These are phyloP conservation scores for Neospermospora avenae DNA, from an alignment of 2,329 filamentous ascomycete species.

Conservation along the genomic window DNA sequence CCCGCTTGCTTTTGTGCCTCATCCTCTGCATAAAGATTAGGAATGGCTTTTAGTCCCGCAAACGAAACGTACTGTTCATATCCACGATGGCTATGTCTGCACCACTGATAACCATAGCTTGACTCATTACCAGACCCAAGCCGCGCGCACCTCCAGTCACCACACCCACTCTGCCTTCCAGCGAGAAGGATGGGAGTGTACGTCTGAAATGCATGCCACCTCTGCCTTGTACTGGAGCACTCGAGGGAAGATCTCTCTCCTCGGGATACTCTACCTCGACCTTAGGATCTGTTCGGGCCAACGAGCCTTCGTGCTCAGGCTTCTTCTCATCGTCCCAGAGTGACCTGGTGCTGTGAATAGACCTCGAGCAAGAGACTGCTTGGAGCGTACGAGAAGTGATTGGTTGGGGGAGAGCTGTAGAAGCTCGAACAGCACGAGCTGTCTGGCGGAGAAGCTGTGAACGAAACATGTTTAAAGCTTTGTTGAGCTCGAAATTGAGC, in stretches of 20 bases:
- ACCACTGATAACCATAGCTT: conserved; percentile 84
- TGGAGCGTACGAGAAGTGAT: conserved; percentile 18
- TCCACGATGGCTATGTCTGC: conserved; percentile 90
- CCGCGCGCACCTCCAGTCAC: conserved; percentile 91
- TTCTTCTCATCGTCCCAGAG: conserved; percentile 26
- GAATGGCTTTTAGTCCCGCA: background rate
- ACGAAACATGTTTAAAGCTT: conserved; percentile 29
- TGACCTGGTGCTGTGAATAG: conserved; percentile 23
- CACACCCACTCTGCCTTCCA: conserved; percentile 78
- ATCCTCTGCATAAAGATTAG: conserved; percentile 55
- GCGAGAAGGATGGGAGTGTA: conserved; percentile 80
- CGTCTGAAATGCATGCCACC: conserved; percentile 81
- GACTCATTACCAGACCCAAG: conserved; percentile 86
- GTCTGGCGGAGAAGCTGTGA: conserved; percentile 30
- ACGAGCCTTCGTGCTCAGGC: conserved; percentile 38
- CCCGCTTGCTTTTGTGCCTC: conserved; percentile 77
- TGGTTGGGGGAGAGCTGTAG: conserved; percentile 18
- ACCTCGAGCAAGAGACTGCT: conserved; percentile 15
- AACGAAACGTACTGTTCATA: conserved; percentile 70
- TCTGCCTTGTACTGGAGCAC: conserved; percentile 67
- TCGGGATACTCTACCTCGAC: conserved; percentile 77
- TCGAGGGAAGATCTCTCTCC: conserved; percentile 68
- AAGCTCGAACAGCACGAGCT: conserved; percentile 28
- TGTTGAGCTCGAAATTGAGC: background rate
- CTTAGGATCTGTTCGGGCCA: conserved; percentile 75